Percentiles rank a stretch among this genome's conserved stretches.
Evolutionary conservation across 2,329 filamentous ascomycete genomes (phyloP).

Genomic region (Lasiodiplodia theobromae): DNA sequence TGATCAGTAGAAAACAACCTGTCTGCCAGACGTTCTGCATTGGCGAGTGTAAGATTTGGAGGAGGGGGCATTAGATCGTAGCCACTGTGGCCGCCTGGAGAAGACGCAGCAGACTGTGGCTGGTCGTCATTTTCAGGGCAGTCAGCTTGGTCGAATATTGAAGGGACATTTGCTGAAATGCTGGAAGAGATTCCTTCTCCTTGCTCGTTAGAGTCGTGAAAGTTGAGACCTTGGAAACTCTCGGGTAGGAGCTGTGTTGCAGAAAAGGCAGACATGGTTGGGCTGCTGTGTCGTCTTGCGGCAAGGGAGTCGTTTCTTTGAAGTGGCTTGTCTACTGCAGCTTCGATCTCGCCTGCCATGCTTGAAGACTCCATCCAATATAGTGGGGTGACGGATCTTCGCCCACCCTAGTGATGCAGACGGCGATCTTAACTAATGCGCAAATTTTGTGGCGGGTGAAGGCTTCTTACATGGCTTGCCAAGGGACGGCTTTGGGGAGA

Average conservation of each 20-base stretch:
- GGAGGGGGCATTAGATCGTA: constrained; percentile 40
- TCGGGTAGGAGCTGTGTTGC: constrained; percentile 11
- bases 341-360: background rate
- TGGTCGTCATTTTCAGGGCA: constrained; percentile 1
- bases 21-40: constrained; percentile 64
- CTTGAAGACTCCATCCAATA: background rate
- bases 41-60: constrained; percentile 34
- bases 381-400: constrained; percentile 4
- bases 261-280: constrained; percentile 23
- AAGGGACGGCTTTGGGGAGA: background rate
- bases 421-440: background rate
- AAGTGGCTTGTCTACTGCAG: constrained; percentile 3
- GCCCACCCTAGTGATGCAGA: background rate
- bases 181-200: constrained; percentile 19
- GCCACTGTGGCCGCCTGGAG: constrained; percentile 12
- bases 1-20: constrained; percentile 70
- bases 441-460: background rate
- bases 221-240: background rate
- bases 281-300: constrained; percentile 7
- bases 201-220: background rate
- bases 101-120: constrained; percentile 17
- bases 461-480: background rate
- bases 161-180: constrained; percentile 23
- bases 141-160: constrained; percentile 19
- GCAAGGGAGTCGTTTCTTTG: constrained; percentile 3